Conservation (phyloP, 371 early-diverging fungal genomes). For the Sporodiniella umbellata region DNA sequence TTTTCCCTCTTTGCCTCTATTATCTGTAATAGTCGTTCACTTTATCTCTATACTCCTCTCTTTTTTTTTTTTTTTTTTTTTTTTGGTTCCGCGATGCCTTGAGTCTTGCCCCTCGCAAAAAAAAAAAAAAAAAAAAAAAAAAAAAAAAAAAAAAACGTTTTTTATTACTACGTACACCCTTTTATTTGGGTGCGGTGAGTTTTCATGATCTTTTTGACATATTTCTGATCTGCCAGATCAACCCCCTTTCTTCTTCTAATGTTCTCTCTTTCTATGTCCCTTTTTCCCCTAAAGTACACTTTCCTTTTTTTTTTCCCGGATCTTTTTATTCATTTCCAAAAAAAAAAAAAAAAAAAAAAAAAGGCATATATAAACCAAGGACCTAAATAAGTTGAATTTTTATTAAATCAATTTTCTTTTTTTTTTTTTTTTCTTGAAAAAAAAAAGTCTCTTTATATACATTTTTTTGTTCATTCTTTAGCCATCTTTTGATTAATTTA, state of each 20-base stretch:
- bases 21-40: too few species aligned
- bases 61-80: not conserved
- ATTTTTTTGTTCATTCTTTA: too few species aligned
- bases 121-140: too few species aligned
- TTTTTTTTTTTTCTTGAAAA: not conserved
- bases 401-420: not conserved
- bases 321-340: not conserved
- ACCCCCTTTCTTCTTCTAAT: not conserved
- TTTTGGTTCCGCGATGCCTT: not conserved
- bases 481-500: too few species aligned
- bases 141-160: too few species aligned
- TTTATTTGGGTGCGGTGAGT: too few species aligned
- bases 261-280: not conserved
- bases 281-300: constrained; percentile 1
- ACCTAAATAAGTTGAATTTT: not conserved
- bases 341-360: too few species aligned
- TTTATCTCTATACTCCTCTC: not conserved
- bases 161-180: too few species aligned
- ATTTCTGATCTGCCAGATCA: not conserved
- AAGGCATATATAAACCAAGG: not conserved
- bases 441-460: too few species aligned
- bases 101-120: too few species aligned
- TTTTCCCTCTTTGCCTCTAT: not conserved
- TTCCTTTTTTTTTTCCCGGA: not conserved
- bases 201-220: not conserved